phyloP scores from a whole-genome alignment of 345 rosid species.

The Corymbia maculata region DNA sequence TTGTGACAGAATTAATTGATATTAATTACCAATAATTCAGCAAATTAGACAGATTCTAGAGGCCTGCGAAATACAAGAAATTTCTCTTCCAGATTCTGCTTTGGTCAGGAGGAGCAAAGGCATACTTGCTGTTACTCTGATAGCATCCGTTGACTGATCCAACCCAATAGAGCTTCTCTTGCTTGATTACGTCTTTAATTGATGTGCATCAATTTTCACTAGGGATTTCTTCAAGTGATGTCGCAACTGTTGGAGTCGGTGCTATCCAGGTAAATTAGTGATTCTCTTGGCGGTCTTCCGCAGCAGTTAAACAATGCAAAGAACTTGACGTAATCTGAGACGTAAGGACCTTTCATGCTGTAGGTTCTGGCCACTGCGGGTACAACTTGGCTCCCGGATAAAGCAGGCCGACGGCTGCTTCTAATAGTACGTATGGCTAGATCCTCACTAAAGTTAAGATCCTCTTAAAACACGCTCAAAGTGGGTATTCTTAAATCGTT shows the following conservation, averaged over 20 bases:
- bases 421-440: slow-evolving; percentile 48
- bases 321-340: background rate
- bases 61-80: background rate
- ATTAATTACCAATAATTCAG: background rate
- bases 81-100: background rate
- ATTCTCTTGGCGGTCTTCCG: background rate
- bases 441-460: background rate
- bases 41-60: background rate
- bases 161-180: background rate
- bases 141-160: background rate
- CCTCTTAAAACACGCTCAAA: background rate
- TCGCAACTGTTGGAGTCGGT: slow-evolving; percentile 74
- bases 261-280: slow-evolving; percentile 61
- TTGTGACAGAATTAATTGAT: background rate
- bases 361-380: slow-evolving; percentile 78
- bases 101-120: background rate
- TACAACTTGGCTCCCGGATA: slow-evolving; percentile 78
- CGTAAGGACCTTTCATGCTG: background rate
- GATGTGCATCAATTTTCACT: background rate
- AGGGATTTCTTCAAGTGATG: slow-evolving; percentile 68
- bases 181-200: background rate
- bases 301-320: background rate
- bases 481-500: background rate
- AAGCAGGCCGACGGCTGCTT: slow-evolving; percentile 76
- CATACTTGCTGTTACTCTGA: background rate